Percentiles rank a stretch among this genome's conserved stretches.
phyloP scores from a whole-genome alignment of 192 early-diverging fungal genomes.

The Umbelopsis vinacea region DNA sequence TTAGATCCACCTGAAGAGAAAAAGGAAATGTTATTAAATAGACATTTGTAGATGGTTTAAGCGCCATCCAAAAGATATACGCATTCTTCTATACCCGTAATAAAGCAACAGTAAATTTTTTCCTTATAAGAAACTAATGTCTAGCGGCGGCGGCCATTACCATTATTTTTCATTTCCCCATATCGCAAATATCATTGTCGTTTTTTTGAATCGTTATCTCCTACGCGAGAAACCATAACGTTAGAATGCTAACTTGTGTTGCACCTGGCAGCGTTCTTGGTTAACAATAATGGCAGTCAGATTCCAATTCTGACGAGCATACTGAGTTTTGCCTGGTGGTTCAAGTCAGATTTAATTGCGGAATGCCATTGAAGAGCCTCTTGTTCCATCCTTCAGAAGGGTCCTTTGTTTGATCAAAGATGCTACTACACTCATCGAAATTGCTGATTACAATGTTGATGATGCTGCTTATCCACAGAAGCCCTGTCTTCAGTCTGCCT shows the following conservation, averaged over 20 bases:
- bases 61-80: neutral
- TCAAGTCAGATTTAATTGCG: neutral
- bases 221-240: too few species aligned
- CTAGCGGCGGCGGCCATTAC: too few species aligned
- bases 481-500: neutral
- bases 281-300: neutral
- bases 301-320: neutral
- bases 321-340: neutral
- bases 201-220: too few species aligned
- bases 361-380: neutral
- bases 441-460: slow-evolving; percentile 3
- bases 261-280: neutral
- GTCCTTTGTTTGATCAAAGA: neutral
- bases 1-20: neutral
- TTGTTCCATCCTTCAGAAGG: neutral
- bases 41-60: neutral
- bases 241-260: too few species aligned
- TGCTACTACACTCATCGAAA: neutral
- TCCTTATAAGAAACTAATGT: too few species aligned
- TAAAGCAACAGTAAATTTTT: too few species aligned
- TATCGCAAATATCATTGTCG: too few species aligned
- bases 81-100: neutral
- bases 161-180: too few species aligned
- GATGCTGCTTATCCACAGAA: neutral
- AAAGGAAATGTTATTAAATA: neutral